Evolutionary conservation across 306 rosid species (phyloP).

Genomic region (Vigna angularis): DNA sequence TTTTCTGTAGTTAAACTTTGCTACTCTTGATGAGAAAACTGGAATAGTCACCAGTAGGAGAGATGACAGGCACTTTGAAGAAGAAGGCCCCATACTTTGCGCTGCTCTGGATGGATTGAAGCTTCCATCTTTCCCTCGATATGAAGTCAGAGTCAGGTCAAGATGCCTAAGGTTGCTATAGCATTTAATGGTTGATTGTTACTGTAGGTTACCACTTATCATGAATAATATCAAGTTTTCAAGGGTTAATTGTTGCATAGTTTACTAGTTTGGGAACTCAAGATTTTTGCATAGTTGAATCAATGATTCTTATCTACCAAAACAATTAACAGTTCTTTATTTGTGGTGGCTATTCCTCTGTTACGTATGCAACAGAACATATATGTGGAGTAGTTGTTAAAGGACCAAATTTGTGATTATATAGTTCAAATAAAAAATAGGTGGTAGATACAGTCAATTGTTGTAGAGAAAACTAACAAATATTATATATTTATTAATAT

Average conservation of each 20-base stretch:
- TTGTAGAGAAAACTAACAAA: too few species aligned
- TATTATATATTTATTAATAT: too few species aligned
- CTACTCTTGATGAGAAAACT: slow-evolving; percentile 88
- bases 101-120: slow-evolving; percentile 90
- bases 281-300: slow-evolving; percentile 29
- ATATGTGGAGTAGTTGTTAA: slow-evolving; percentile 97
- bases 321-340: slow-evolving; percentile 18
- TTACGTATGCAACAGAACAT: slow-evolving; percentile 95
- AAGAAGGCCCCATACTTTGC: slow-evolving; percentile 93
- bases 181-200: slow-evolving; percentile 36
- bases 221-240: slow-evolving; percentile 25
- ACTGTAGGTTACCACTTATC: slow-evolving; percentile 34
- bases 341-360: slow-evolving; percentile 20
- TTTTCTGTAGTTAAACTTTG: slow-evolving; percentile 83
- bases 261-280: slow-evolving; percentile 18
- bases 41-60: slow-evolving; percentile 86
- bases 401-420: slow-evolving; percentile 86
- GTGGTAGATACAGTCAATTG: too few species aligned
- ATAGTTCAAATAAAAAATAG: too few species aligned
- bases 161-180: slow-evolving; percentile 46
- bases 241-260: slow-evolving; percentile 20
- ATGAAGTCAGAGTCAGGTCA: slow-evolving; percentile 97
- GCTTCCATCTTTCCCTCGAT: slow-evolving; percentile 86
- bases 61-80: slow-evolving; percentile 97
- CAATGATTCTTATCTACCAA: slow-evolving; percentile 21